Percentiles rank a stretch among this genome's conserved stretches.
Conservation (phyloP, 1,284 basidiomycete genomes). For the Tilletia walkeri region DNA sequence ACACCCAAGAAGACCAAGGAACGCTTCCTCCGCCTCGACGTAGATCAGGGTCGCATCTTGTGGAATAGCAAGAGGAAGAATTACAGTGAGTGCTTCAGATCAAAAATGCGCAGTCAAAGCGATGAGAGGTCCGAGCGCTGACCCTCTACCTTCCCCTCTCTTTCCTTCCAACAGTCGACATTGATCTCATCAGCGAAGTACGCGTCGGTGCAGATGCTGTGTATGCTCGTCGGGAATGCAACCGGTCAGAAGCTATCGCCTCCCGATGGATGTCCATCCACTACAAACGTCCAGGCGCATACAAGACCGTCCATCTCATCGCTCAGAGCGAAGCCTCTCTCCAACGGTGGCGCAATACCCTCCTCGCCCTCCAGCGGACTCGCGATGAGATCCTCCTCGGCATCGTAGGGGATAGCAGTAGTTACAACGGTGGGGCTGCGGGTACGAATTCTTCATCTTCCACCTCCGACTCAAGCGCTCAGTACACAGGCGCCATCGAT, state of each 20-base stretch:
- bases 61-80: conserved; percentile 75
- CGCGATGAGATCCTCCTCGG: conserved; percentile 40
- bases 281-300: conserved; percentile 72
- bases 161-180: conserved; percentile 66
- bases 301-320: conserved; percentile 89
- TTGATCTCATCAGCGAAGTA: conserved; percentile 87
- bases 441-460: background rate
- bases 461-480: conserved; percentile 7
- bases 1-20: conserved; percentile 78
- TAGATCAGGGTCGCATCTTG: conserved; percentile 74
- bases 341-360: conserved; percentile 60
- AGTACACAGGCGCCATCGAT: conserved; percentile 56
- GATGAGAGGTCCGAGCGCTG: too few species aligned
- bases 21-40: conserved; percentile 71
- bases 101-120: background rate
- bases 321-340: conserved; percentile 72
- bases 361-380: conserved; percentile 57
- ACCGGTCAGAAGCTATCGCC: conserved; percentile 61
- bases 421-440: background rate
- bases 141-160: too few species aligned
- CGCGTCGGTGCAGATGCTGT: conserved; percentile 63
- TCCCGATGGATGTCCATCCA: conserved; percentile 73
- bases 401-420: background rate
- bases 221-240: background rate
- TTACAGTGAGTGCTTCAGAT: conserved; percentile 1